Conservation (phyloP, 208 protist genomes). For the Leishmania amazonensis region DNA sequence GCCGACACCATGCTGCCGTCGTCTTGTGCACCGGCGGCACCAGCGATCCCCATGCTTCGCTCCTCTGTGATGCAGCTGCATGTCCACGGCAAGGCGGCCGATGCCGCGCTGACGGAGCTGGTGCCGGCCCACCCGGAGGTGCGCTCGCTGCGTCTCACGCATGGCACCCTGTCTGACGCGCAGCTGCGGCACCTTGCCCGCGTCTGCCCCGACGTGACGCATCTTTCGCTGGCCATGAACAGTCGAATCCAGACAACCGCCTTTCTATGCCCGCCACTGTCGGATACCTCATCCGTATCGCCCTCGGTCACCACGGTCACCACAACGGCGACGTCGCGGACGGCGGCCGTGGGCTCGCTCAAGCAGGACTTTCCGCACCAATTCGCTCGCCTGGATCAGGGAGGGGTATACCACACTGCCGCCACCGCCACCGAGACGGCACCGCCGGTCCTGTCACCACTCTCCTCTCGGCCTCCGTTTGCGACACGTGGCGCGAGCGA, state of each 20-base stretch:
- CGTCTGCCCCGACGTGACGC: conserved; percentile 47
- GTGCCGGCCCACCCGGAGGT: conserved; percentile 42
- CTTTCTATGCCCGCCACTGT: conserved; percentile 43
- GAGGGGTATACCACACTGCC: neutral
- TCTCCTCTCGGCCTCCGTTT: neutral
- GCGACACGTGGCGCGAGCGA: neutral
- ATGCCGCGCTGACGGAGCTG: conserved; percentile 14
- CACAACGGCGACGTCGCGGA: neutral
- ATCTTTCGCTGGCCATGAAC: conserved; percentile 63
- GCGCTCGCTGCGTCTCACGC: conserved; percentile 40
- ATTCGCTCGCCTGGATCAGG: neutral
- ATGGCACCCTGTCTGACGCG: conserved; percentile 36
- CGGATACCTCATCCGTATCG: conserved; percentile 24
- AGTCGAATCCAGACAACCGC: conserved; percentile 36
- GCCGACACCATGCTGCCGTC: neutral
- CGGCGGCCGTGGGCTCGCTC: neutral
- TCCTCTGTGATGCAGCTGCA: conserved; percentile 11
- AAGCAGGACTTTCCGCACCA: neutral
- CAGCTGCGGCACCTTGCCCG: conserved; percentile 40
- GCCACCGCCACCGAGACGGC: neutral
- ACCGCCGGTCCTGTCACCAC: too few species aligned
- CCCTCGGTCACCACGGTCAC: conserved; percentile 11
- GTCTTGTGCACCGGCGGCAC: neutral
- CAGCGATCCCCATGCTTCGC: neutral
- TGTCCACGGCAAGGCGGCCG: conserved; percentile 22